Evolutionary conservation across 2,329 filamentous ascomycete species (phyloP).

Genomic region (Coleophoma eucalyptorum): DNA sequence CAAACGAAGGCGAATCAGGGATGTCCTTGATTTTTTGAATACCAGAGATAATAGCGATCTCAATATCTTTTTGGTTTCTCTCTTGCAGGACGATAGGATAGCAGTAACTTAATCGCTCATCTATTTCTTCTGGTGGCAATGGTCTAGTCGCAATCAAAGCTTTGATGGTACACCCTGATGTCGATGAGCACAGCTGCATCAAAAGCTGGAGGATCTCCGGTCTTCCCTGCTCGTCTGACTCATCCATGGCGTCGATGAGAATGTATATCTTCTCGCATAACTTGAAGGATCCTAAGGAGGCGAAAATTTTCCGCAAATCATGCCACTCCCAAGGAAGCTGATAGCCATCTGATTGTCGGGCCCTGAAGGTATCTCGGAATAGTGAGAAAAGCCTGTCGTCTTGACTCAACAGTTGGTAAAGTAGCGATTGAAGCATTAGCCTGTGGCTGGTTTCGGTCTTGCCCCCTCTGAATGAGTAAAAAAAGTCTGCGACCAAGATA

Average conservation of each 20-base stretch:
- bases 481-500: slow-evolving; percentile 8
- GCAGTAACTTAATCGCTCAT: background rate
- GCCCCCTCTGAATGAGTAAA: slow-evolving; percentile 9
- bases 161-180: background rate
- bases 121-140: too few relatives aligned
- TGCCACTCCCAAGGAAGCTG: too few relatives aligned
- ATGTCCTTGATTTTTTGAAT: background rate
- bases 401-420: slow-evolving; percentile 7
- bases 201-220: slow-evolving; percentile 7
- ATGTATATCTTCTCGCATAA: slow-evolving; percentile 7
- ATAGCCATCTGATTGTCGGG: too few relatives aligned
- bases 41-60: background rate
- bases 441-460: slow-evolving; percentile 6
- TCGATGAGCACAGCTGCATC: background rate
- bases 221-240: too few relatives aligned
- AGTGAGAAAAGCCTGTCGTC: background rate
- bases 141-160: background rate
- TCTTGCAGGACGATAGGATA: background rate
- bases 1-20: too few relatives aligned
- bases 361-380: slow-evolving; percentile 2
- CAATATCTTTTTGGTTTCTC: background rate
- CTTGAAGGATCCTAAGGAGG: too few relatives aligned
- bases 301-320: too few relatives aligned
- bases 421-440: slow-evolving; percentile 11
- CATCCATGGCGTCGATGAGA: slow-evolving; percentile 11